These are phyloP conservation scores for Cladophialophora bantiana DNA, from an alignment of 2,329 filamentous ascomycete genomes.

Conservation along the genomic window DNA sequence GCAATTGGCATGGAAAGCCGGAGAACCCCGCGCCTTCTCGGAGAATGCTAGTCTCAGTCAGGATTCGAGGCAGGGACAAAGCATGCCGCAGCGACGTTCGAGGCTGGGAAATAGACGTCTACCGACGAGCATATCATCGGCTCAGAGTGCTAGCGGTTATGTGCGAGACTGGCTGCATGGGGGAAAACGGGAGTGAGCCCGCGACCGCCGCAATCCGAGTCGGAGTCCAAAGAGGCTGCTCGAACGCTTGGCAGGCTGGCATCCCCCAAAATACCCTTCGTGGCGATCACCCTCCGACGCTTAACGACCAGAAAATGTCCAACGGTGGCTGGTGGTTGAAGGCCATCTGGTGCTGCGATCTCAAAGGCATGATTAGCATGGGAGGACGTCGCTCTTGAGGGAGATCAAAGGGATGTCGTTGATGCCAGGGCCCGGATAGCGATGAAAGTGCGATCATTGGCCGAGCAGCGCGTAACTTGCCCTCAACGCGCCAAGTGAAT, in stretches of 20 bases:
- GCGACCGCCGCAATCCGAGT: background rate
- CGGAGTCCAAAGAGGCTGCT: background rate
- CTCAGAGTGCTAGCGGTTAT: background rate
- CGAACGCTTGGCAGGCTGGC: conserved; percentile 1
- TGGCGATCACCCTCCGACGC: background rate
- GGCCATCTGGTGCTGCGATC: conserved; percentile 2
- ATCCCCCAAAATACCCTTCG: background rate
- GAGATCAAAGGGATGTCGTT: background rate
- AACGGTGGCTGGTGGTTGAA: background rate
- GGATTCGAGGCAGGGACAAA: conserved; percentile 1
- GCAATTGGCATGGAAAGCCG: conserved; percentile 2
- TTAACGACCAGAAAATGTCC: background rate
- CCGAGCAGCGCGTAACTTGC: conserved; percentile 24
- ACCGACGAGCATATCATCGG: background rate
- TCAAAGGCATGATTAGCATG: background rate
- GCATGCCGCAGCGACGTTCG: background rate
- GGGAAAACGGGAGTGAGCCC: background rate
- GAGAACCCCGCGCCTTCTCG: conserved; percentile 25
- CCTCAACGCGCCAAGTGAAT: conserved; percentile 21
- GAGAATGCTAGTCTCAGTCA: conserved; percentile 9
- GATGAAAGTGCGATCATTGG: conserved; percentile 12
- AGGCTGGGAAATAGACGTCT: background rate
- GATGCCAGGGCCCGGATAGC: conserved; percentile 4
- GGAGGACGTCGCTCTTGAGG: background rate
- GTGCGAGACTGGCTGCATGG: background rate